Percentiles rank a stretch among this genome's conserved stretches.
Evolutionary conservation across 257 asterid genomes (phyloP).

Genomic region (Primulina eburnea): DNA sequence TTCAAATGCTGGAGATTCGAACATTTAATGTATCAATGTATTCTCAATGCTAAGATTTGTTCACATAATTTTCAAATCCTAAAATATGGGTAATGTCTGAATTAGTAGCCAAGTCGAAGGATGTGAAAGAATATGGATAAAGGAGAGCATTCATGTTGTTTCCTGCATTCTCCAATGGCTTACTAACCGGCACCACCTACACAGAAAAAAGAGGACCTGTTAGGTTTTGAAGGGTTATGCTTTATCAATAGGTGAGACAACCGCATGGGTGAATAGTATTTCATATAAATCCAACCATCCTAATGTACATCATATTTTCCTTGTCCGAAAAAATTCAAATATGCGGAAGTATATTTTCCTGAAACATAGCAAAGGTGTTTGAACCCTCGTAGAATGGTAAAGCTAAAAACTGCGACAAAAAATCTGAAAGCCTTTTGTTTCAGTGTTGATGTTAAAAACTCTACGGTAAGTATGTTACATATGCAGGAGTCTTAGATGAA

Average conservation of each 20-base stretch:
- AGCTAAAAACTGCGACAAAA: not conserved
- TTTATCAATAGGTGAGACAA: too few species aligned
- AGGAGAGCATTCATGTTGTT: slow-evolving; percentile 48
- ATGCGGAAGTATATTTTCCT: too few species aligned
- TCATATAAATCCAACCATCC: too few species aligned
- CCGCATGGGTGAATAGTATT: too few species aligned
- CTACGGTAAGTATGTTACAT: too few species aligned
- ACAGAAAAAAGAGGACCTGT: slow-evolving; percentile 2
- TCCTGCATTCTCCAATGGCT: slow-evolving; percentile 37
- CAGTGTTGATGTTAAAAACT: not conserved
- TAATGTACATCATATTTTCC: too few species aligned
- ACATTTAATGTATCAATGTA: not conserved
- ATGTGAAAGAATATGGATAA: slow-evolving; percentile 52
- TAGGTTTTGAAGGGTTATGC: not conserved
- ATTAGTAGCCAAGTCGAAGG: slow-evolving; percentile 41
- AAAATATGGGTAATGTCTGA: slow-evolving; percentile 27
- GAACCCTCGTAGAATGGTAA: not conserved
- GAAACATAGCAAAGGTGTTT: too few species aligned
- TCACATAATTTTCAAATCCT: slow-evolving; percentile 30
- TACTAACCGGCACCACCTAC: slow-evolving; percentile 57
- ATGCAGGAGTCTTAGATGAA: too few species aligned
- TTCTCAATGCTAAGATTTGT: slow-evolving; percentile 35
- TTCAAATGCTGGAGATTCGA: too few species aligned
- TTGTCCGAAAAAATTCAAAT: too few species aligned
- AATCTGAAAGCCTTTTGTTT: not conserved